Base-by-base conservation (phyloP, 805 yeast genomes). In the Kluyveromyces aestuarii region DNA sequence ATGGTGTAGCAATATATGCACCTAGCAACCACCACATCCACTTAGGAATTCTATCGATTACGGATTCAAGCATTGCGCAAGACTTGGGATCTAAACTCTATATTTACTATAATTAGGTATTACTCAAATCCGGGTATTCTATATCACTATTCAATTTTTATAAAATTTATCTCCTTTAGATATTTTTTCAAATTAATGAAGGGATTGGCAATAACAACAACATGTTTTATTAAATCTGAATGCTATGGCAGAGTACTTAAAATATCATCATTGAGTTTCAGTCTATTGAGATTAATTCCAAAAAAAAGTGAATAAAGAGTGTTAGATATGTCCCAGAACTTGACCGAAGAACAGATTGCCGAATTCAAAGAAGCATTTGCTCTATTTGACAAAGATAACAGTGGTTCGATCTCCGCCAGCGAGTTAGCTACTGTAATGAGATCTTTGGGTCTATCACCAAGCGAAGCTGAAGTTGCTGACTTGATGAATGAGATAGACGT, bases 381-480 rank as follows among this genome's bases (percentile, higher is more conserved):
- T 52, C 79, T 93, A 55, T 93, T 93, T 60, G 99, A 93, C 75
- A 89, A 89, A 68, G 96, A 93, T 68, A 85, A 90, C 63, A 97
- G 90, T 70, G 99, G 99, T 9, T 87, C 88, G 64, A 93, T 93
- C 73, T 88, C 96, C 50, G 87, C 96, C 59, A 80, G 87, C 63
- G 99, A 93, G 72, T 77, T 93, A 58, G 97, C 98, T 55, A 89
- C 96, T 4, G 99, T 93, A 47, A 93, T 93, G 99, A 84, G 99
- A 72, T 87, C 97, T n/a, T 76, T 93, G 63, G 99, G 99, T 46
- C 93, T 89, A 70, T 91, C 91, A 62, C 99, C 99, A 37, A 82
- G 95, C 45, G 98, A 93, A 69, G 82, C 89, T 56, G 99, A 93
- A 70, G 84, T 93, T 61, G 86, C 93, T 49, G 99, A 93, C 67